Evolutionary conservation across 768 basidiomycete species (phyloP), one percentile per base, ranked within the genome.

Genomic region (Podaxis sp.): DNA sequence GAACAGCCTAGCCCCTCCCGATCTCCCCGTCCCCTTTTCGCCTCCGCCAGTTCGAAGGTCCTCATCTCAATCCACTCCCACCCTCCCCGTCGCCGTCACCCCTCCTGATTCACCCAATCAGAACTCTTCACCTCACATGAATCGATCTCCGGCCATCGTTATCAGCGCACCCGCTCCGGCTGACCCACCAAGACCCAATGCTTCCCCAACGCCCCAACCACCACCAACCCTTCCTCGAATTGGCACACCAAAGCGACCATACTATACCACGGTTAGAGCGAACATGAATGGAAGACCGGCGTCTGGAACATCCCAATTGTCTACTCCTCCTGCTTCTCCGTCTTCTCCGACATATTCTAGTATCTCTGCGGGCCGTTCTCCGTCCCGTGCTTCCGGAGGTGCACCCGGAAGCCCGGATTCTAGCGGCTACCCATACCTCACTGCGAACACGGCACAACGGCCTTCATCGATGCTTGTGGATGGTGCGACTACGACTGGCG

Each of bases 161-260:
- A 24, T 24, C 37, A 62, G 53, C 17, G n/a, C 60, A 22, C 61
- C 61, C 2, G 3, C 36, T 19, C 24, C 55, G 2, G 17, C 22
- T 2, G 58, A 49, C 7, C 15, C 41, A 38, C 38, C 54, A 50
- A 36, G 36, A 19, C 36, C 46, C 27, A 25, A 40, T 37, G 24
- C 46, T 11, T 17, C 43, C 36, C 15, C 47, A 9, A 3, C 33
- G 13, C 54, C 55, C 17, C 6, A n/a, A 8, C 43, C 27, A 6
- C 11, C 37, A 33, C 54, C 29, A 46, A 13, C 47, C 9, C 43
- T 64, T 37, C 64, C 64, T 38, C 61, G 66, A 29, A 62, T 65
- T 29, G 66, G 66, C 51, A 62, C 62, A 22, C 64, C 64, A 8
- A 63, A 64, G 41, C 61, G 66, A 2, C 66, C 66, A 38, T 67